Conservation (phyloP, 106 monocot genomes). For the Vanilla planifolia region DNA sequence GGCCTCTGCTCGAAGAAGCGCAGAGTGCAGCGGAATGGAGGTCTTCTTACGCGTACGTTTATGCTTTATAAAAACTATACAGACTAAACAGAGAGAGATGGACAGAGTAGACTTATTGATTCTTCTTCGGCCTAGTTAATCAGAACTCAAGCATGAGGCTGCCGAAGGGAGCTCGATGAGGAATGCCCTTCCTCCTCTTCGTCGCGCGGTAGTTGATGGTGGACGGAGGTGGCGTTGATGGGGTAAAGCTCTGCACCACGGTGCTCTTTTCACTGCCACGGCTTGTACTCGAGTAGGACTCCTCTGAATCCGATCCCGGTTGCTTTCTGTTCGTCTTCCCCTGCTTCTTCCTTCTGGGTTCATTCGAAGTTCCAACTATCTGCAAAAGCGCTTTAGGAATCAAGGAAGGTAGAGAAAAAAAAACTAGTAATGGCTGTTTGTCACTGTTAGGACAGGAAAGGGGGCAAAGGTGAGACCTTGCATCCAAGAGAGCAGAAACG, state of each 20-base stretch:
- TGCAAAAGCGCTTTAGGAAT: background rate
- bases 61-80: background rate
- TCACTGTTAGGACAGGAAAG: background rate
- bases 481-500: constrained; percentile 67
- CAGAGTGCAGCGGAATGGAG: background rate
- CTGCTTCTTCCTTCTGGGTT: background rate
- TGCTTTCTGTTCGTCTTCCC: constrained; percentile 5
- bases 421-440: background rate
- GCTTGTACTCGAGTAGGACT: constrained; percentile 34
- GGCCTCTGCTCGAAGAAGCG: constrained; percentile 5
- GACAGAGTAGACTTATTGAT: background rate
- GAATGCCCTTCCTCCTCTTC: constrained; percentile 81
- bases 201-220: constrained; percentile 17
- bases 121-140: background rate
- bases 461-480: constrained; percentile 23
- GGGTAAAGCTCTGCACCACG: constrained; percentile 45
- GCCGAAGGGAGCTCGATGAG: constrained; percentile 69
- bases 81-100: background rate
- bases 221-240: constrained; percentile 57
- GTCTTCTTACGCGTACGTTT: background rate
- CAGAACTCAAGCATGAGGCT: constrained; percentile 39
- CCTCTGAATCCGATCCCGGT: constrained; percentile 35
- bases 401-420: background rate
- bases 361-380: constrained; percentile 14
- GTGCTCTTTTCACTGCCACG: constrained; percentile 33